Evolutionary conservation across 257 asterid genomes (phyloP).

Genomic region (Fraxinus pennsylvanica): DNA sequence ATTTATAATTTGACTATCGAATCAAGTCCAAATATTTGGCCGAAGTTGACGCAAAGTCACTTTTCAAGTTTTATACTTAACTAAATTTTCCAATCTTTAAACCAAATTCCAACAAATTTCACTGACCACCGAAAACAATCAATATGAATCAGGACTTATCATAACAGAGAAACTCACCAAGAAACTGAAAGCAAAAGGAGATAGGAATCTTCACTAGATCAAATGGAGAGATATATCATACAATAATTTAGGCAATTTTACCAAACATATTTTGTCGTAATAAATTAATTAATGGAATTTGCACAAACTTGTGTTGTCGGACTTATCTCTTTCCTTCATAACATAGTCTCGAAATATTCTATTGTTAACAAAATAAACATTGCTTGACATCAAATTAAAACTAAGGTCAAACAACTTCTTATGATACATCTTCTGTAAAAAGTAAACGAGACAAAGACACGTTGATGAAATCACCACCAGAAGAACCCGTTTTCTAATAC

Average conservation of each 20-base stretch:
- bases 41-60: no score
- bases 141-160: no score
- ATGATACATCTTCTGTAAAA: background rate
- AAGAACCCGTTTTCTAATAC: constrained; percentile 11
- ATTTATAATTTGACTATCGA: no score
- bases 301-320: background rate
- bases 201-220: background rate
- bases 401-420: background rate
- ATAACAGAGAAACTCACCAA: no score
- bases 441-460: background rate
- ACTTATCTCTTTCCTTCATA: background rate
- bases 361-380: background rate
- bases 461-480: background rate
- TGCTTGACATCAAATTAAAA: background rate
- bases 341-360: background rate
- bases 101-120: no score
- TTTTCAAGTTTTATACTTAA: no score
- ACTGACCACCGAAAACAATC: no score
- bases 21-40: no score
- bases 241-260: background rate
- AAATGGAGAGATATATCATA: background rate
- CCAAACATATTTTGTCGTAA: background rate
- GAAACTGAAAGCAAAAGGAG: no score
- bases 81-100: no score
- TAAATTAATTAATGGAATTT: background rate